Conservation (phyloP, 345 rosid species). For the Populus deltoides region DNA sequence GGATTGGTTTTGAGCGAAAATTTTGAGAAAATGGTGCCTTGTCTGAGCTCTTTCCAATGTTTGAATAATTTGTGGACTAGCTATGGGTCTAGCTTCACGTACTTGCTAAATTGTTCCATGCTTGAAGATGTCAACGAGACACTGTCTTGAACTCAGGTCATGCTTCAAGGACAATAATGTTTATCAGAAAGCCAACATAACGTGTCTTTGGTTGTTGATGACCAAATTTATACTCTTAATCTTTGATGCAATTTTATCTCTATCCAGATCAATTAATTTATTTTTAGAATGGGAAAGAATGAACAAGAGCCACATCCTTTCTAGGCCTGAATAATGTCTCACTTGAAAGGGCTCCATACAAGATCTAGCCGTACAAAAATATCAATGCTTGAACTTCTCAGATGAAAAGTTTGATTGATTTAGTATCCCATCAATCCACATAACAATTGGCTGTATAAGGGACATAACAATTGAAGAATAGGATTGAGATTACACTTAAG, state of each 20-base stretch:
- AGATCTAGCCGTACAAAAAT: background rate
- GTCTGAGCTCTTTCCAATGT: background rate
- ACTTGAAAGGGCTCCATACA: background rate
- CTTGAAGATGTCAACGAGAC: no score
- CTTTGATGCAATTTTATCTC: background rate
- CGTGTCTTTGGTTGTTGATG: background rate
- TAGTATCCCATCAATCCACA: background rate
- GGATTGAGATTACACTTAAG: background rate
- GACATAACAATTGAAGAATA: background rate
- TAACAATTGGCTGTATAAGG: background rate
- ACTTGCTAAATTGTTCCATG: background rate
- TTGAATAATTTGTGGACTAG: background rate
- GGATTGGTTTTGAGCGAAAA: background rate
- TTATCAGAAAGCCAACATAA: no score
- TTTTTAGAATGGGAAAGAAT: background rate
- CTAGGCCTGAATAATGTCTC: background rate
- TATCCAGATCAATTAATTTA: background rate
- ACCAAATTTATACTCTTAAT: background rate
- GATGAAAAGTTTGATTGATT: background rate
- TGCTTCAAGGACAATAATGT: background rate
- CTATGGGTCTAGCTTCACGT: background rate
- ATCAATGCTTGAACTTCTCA: background rate
- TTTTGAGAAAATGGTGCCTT: background rate
- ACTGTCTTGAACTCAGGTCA: background rate
- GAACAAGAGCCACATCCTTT: conserved; percentile 1